phyloP scores from a whole-genome alignment of 2,329 filamentous ascomycete genomes.

The Trichophyton benhamiae region DNA sequence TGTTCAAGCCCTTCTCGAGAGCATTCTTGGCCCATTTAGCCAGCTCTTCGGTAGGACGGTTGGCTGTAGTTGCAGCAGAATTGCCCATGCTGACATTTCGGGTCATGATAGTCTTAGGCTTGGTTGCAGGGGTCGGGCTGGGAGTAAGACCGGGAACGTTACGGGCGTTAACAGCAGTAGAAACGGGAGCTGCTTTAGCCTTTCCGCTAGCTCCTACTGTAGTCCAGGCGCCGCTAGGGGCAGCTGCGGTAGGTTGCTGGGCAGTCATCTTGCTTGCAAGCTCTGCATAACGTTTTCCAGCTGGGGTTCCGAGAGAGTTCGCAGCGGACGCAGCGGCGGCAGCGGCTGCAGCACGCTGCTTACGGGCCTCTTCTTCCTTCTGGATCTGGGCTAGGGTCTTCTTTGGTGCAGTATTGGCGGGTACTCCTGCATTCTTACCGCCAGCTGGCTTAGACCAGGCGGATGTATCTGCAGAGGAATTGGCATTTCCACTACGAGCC shows the following conservation, averaged over 20 bases:
- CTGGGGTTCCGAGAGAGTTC: constrained; percentile 30
- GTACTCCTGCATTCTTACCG: constrained; percentile 28
- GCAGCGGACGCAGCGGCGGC: constrained; percentile 35
- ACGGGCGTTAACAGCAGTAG: constrained; percentile 39
- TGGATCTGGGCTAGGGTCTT: constrained; percentile 95
- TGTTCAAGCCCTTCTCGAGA: constrained; percentile 60
- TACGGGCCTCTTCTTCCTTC: constrained; percentile 83
- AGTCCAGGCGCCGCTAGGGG: constrained; percentile 62
- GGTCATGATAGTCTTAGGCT: constrained; percentile 17
- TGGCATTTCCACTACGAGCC: constrained; percentile 63
- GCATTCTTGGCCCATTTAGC: constrained; percentile 80
- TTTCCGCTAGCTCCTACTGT: constrained; percentile 92
- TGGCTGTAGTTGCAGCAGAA: constrained; percentile 29
- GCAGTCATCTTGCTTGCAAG: constrained; percentile 65
- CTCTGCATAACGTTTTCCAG: constrained; percentile 85
- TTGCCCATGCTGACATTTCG: not conserved
- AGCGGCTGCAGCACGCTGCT: constrained; percentile 55
- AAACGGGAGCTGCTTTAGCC: constrained; percentile 48
- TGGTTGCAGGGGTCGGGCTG: not conserved
- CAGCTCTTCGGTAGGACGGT: constrained; percentile 76
- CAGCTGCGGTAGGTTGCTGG: constrained; percentile 26
- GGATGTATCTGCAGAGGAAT: constrained; percentile 41
- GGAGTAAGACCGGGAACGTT: constrained; percentile 33
- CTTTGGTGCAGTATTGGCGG: constrained; percentile 43
- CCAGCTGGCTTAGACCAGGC: constrained; percentile 41